Evolutionary conservation across 345 rosid species (phyloP), one percentile per base, ranked within the genome.

Genomic region (Punica granatum): DNA sequence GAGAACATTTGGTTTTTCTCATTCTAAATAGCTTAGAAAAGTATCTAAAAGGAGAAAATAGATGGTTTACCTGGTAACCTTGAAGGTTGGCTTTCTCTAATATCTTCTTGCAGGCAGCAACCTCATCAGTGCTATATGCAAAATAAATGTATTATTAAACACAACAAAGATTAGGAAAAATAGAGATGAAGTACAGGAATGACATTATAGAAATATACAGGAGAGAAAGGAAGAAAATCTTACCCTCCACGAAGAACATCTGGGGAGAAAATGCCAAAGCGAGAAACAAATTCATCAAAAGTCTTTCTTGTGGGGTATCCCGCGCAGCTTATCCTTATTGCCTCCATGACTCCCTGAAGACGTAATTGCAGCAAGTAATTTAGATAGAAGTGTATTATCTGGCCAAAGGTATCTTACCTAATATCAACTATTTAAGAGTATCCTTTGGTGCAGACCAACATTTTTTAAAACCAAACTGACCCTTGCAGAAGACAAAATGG

Each of bases 251-350:
- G 63, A 58, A 82, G 64, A 64, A 77, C 81, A 71, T 85, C 85
- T 0, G 98, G 86, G 21, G 86, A 84, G 61, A 94, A 82, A 39
- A 91, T 76, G 58, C 81, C 63, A 75, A 94, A 91, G 68, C 98
- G 90, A 64, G 70, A 72, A 62, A 77, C 49, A 71, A 94, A 91
- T 74, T 94, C 98, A 67, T 70, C 71, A 77, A 94, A 94, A 26
- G 81, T 65, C 80, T 82, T 94, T 79, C 99, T 82, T 70, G 99
- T 88, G 62, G 99, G 99, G 76, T 81, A 91, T 61, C 99, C 99
- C 39, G 96, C 99, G 76, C 98, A 91, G 72, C 99, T 94, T 71
- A 94, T 94, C 81, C 99, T 83, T 77, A 94, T 91, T 74, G 99
- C 99, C 73, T 94, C 99, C 92, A 94, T 79, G 75, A 94, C 99